Base-by-base conservation (phyloP, 176 grass and related monocot genomes). In the Avena eriantha region DNA sequence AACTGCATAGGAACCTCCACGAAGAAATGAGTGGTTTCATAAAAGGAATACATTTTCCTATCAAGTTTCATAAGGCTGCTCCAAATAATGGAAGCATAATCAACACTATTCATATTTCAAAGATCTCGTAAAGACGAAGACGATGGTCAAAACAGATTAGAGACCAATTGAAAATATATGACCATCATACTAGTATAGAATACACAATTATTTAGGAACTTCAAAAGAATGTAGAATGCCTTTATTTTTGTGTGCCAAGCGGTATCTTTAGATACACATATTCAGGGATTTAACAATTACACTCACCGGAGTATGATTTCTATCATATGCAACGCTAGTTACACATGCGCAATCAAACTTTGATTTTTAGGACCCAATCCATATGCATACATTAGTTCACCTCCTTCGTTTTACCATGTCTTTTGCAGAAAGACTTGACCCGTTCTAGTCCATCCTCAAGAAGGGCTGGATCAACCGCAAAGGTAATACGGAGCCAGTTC, bases 401-500 rank as follows among this genome's bases (percentile, higher is more conserved):
- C 76, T 72, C 12, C 19, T 70, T 78, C 0, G 18, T 19, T 39
- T 94, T 92, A 2, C 49, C 59, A 84, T 97, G 94, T 76, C 90
- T 92, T 16, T 83, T 22, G 66, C 87, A 97, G 80, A 97, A 97
- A 45, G 75, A 97, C 50, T 92, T 85, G 23, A 93, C 39, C 64
- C 92, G 80, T 15, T 84, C 82, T 21, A 97, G 65, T 8, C 92
- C 94, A 74, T 84, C 89, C 82, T 92, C 64, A 10, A 96, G 91
- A 65, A 88, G 66, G 22, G n/a, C 5, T 33, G 82, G 89, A 66
- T 92, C 90, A 2, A 88, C 67, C 0, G 89, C 90, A 22, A 93
- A 97, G 6, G 89, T 93, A 13, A 97, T 47, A 0, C 94, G 87
- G 4, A 93, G 80, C 92, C 92, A 97, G n/a, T 91, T 81, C 61